Evolutionary conservation across 805 yeast genomes (phyloP).

Genomic region (Myxozyma monticola): DNA sequence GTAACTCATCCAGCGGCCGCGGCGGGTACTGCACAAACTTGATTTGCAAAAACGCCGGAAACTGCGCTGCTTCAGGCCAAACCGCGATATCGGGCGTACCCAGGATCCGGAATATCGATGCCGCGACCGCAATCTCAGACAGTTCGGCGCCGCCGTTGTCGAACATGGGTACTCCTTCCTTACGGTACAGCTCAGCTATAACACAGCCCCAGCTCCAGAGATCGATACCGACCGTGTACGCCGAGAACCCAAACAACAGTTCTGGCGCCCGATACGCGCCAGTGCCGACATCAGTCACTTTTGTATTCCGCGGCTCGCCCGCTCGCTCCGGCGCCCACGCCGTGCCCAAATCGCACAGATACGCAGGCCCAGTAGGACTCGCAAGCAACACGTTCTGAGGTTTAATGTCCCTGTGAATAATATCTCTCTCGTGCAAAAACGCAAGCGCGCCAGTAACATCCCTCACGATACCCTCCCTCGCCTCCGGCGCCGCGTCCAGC

Average conservation of each 20-base stretch:
- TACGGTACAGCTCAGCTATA: conserved; percentile 49
- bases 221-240: conserved; percentile 60
- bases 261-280: conserved; percentile 76
- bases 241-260: conserved; percentile 57
- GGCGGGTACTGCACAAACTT: conserved; percentile 8
- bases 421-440: conserved; percentile 65
- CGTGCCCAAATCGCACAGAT: conserved; percentile 29
- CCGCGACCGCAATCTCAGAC: conserved; percentile 61
- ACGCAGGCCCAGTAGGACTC: conserved; percentile 30
- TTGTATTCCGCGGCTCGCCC: conserved; percentile 35
- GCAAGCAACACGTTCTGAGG: conserved; percentile 71
- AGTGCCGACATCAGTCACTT: conserved; percentile 57
- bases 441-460: conserved; percentile 52
- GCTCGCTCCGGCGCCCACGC: conserved; percentile 35
- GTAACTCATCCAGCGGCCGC: conserved; percentile 6
- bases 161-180: conserved; percentile 44
- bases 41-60: conserved; percentile 13
- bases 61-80: conserved; percentile 41
- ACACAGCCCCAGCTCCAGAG: conserved; percentile 73
- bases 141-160: conserved; percentile 44
- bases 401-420: conserved; percentile 83
- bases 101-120: conserved; percentile 53
- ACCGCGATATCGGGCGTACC: conserved; percentile 59
- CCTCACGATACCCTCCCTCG: conserved; percentile 42
- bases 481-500: conserved; percentile 32